Evolutionary conservation across 306 rosid species (phyloP).

Genomic region (Medicago arabica): DNA sequence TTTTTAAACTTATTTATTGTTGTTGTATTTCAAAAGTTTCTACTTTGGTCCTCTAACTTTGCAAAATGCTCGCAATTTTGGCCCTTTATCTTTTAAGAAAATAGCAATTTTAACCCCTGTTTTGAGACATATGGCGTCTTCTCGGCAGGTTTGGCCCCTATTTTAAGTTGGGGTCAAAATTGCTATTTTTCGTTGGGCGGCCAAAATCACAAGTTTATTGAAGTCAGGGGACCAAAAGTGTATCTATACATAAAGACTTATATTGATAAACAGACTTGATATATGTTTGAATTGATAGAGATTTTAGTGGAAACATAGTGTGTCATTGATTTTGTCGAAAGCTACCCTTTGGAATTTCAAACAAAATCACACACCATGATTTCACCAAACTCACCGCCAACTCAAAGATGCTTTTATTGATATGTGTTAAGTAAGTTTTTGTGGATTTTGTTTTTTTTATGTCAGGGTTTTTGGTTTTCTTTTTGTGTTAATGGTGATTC

Average conservation of each 20-base stretch:
- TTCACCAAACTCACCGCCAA: not conserved
- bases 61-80: no score
- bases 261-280: not conserved
- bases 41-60: no score
- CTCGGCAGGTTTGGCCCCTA: no score
- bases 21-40: no score
- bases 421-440: not conserved
- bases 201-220: no score
- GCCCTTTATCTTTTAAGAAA: no score
- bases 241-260: no score
- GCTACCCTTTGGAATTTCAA: not conserved
- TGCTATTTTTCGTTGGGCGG: no score
- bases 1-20: not conserved
- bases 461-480: slow-evolving; percentile 76
- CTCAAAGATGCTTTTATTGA: not conserved
- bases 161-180: no score
- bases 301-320: not conserved
- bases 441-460: not conserved
- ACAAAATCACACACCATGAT: not conserved
- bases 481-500: slow-evolving; percentile 60
- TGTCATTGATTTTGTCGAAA: not conserved
- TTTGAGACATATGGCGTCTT: no score
- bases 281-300: not conserved
- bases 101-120: no score
- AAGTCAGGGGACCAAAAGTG: no score